These are phyloP conservation scores for Microcyclospora tardicrescens DNA, from an alignment of 2,329 filamentous ascomycete species.

Conservation along the genomic window DNA sequence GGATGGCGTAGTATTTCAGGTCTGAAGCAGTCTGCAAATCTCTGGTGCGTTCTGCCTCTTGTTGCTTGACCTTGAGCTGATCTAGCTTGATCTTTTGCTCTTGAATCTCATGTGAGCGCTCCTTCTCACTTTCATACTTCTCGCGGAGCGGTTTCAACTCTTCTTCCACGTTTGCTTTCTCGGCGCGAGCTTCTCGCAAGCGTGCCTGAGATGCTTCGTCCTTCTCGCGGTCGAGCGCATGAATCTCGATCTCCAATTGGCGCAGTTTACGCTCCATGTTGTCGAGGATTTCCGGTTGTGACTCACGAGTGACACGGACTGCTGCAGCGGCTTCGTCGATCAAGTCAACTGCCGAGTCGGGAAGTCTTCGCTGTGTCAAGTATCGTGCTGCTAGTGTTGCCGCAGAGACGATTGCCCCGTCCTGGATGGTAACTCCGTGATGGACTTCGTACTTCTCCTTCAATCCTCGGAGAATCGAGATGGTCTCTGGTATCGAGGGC, in stretches of 20 bases:
- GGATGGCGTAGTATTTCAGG: constrained; percentile 93
- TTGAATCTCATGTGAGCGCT: constrained; percentile 81
- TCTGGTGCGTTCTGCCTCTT: constrained; percentile 78
- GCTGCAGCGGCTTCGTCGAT: constrained; percentile 94
- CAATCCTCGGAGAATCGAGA: constrained; percentile 94
- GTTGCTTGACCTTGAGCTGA: constrained; percentile 76
- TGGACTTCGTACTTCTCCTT: constrained; percentile 98
- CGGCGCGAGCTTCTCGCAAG: constrained; percentile 69
- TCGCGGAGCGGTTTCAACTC: constrained; percentile 83
- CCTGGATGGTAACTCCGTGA: constrained; percentile 92
- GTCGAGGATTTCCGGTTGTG: constrained; percentile 89
- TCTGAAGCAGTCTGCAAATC: constrained; percentile 83
- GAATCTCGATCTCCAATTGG: constrained; percentile 94
- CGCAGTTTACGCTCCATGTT: constrained; percentile 80
- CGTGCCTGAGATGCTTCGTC: constrained; percentile 83
- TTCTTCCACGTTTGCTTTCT: constrained; percentile 88
- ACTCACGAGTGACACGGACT: constrained; percentile 90
- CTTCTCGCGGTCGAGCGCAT: constrained; percentile 84
- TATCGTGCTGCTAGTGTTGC: constrained; percentile 90
- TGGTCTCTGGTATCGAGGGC: constrained; percentile 72
- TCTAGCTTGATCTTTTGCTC: constrained; percentile 84
- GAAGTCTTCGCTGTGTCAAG: constrained; percentile 76
- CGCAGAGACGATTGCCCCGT: constrained; percentile 80
- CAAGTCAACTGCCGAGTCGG: constrained; percentile 91
- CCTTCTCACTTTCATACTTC: constrained; percentile 90